A percentile compares a stretch with the other conserved stretches of the same genome.
Evolutionary conservation across 2,329 filamentous ascomycete genomes (phyloP).

Genomic region (Nemania abortiva): DNA sequence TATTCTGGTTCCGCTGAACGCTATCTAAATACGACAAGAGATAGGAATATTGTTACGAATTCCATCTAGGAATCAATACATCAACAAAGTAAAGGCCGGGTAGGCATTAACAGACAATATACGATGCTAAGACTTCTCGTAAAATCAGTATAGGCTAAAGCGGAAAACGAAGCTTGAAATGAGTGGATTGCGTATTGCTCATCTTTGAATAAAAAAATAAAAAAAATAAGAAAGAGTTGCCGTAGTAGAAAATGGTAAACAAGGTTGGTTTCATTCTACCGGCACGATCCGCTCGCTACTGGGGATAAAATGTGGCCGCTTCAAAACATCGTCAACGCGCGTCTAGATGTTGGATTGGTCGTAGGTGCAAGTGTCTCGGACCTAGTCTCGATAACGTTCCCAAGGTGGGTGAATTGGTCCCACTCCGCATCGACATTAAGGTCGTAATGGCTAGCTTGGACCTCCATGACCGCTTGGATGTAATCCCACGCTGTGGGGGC

Average conservation of each 20-base stretch:
- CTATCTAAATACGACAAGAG: background rate
- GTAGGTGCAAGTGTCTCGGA: background rate
- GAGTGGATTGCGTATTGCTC: too few relatives aligned
- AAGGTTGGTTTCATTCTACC: background rate
- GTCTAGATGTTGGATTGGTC: background rate
- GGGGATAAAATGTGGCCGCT: background rate
- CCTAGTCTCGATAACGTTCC: constrained; percentile 39
- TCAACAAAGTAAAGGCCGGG: background rate
- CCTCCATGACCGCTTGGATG: constrained; percentile 44
- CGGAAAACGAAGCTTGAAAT: too few relatives aligned
- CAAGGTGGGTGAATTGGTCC: constrained; percentile 44
- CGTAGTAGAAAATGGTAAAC: background rate
- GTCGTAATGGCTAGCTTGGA: constrained; percentile 37
- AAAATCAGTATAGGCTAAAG: too few relatives aligned
- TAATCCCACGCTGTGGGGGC: constrained; percentile 42
- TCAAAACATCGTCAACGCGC: constrained; percentile 17
- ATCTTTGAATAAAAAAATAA: too few relatives aligned
- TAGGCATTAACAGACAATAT: too few relatives aligned
- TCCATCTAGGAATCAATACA: background rate
- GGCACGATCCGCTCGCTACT: background rate
- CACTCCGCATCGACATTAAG: constrained; percentile 41
- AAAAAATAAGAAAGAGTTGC: too few relatives aligned
- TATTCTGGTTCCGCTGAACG: background rate
- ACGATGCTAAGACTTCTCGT: too few relatives aligned
- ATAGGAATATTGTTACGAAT: background rate